Conservation (phyloP, 768 basidiomycete genomes). For the Kondoa subrosea region DNA sequence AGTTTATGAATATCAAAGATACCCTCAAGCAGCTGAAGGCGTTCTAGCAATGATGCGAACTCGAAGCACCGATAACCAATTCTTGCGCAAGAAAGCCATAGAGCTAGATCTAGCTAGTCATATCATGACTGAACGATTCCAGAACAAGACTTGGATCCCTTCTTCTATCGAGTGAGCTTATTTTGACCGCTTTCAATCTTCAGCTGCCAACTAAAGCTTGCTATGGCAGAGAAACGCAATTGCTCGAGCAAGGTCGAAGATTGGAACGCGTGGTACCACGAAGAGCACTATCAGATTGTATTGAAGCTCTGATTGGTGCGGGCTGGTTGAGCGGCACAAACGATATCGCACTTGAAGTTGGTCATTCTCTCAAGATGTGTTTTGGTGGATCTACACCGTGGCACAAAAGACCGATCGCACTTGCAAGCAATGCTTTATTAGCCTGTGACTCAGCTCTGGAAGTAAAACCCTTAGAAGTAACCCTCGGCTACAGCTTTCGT, state of each 20-base stretch:
- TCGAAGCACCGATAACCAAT: neutral
- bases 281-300: conserved; percentile 65
- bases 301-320: conserved; percentile 71
- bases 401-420: conserved; percentile 39
- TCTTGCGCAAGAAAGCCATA: neutral
- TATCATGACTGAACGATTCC: too few relatives aligned
- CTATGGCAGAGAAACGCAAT: conserved; percentile 24
- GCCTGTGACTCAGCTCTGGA: neutral
- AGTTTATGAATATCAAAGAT: neutral
- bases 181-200: neutral
- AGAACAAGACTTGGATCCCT: too few relatives aligned
- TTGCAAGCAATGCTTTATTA: neutral
- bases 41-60: neutral
- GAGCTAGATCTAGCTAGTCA: neutral
- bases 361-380: conserved; percentile 48
- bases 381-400: conserved; percentile 59
- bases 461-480: neutral
- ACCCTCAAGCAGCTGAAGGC: neutral
- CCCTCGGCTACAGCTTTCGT: neutral
- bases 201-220: neutral
- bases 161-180: too few relatives aligned
- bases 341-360: conserved; percentile 47
- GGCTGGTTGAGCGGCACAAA: conserved; percentile 58
- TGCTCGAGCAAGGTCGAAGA: conserved; percentile 26
- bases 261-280: conserved; percentile 44